These are phyloP conservation scores for Castanea mollissima DNA, from an alignment of 306 rosid species.

Conservation along the genomic window DNA sequence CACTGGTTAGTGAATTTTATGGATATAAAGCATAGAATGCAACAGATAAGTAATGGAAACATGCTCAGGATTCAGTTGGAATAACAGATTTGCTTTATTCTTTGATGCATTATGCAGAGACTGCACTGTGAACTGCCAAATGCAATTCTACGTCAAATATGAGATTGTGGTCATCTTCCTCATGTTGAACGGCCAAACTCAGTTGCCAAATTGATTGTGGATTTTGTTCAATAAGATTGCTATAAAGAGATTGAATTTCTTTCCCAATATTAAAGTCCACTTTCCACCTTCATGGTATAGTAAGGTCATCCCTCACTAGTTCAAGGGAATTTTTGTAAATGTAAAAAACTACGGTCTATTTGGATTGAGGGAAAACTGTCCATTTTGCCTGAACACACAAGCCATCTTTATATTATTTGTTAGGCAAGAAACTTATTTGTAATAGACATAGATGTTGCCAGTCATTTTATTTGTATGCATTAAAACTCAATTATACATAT, in stretches of 20 bases:
- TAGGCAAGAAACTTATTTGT: background rate
- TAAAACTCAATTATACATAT: background rate
- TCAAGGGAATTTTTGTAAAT: background rate
- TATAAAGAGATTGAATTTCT: constrained; percentile 30
- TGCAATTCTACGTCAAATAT: constrained; percentile 61
- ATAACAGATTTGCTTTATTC: background rate
- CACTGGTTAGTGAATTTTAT: too few relatives aligned
- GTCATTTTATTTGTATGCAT: background rate
- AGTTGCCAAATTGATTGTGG: too few relatives aligned
- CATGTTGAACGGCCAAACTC: too few relatives aligned
- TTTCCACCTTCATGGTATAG: background rate
- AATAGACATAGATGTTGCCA: background rate
- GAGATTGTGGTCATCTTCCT: too few relatives aligned
- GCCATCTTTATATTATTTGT: background rate
- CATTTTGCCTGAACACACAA: background rate
- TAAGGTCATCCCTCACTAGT: too few relatives aligned
- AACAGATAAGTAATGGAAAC: too few relatives aligned
- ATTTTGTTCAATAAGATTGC: constrained; percentile 37
- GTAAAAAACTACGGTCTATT: background rate
- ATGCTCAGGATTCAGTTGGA: background rate
- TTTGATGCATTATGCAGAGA: constrained; percentile 45
- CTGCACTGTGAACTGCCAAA: constrained; percentile 79
- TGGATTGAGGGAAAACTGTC: too few relatives aligned
- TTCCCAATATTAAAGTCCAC: constrained; percentile 27
- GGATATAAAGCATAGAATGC: too few relatives aligned